Base-by-base conservation (phyloP, 352 stramenopile species). In the Pythium pectinolyticum region DNA sequence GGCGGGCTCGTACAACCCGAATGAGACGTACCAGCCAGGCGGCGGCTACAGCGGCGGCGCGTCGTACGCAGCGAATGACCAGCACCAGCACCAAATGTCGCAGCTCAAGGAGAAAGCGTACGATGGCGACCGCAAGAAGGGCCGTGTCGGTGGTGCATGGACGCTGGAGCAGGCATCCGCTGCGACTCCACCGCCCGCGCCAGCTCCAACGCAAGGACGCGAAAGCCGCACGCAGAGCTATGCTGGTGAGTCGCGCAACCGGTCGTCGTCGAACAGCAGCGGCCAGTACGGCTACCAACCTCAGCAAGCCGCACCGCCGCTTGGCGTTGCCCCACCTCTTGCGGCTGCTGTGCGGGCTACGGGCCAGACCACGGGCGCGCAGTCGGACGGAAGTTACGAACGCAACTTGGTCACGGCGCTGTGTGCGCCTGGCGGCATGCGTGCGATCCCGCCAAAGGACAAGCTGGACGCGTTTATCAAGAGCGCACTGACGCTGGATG, bases 381-480 rank as follows among this genome's bases (percentile, higher is more conserved):
- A 90, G 55, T 92, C 84, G 27, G 86, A 95, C 72, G 92, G 94
- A 19, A 85, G 81, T 19, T 98, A 98, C 65, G 95, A 98, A 72
- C 90, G 90, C 39, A 96, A 97, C 63, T 75, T 98, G 28, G 90
- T 98, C 52, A 80, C 82, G 6, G 90, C 95, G 37, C 65, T 98
- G 28, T 98, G 93, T 71, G 90, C 93, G 11, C 92, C 93, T 9
- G 95, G 93, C 40, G 95, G 95, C 25, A 97, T 98, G 90, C 96
- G 96, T 62, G 89, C 95, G 32, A 91, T 98, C 22, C 95, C 95
- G 40, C 95, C 95, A 22, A 93, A 92, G 57, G 93, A 98, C 61
- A 98, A 98, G 74, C 81, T 98, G 41, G 88, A 92, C 31, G 82
- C 84, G 28, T 98, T 98, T 70, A 73, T 96, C 50, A 88, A 94